Conservation (phyloP, 2,329 filamentous ascomycete genomes). For the Talaromyces sp. region DNA sequence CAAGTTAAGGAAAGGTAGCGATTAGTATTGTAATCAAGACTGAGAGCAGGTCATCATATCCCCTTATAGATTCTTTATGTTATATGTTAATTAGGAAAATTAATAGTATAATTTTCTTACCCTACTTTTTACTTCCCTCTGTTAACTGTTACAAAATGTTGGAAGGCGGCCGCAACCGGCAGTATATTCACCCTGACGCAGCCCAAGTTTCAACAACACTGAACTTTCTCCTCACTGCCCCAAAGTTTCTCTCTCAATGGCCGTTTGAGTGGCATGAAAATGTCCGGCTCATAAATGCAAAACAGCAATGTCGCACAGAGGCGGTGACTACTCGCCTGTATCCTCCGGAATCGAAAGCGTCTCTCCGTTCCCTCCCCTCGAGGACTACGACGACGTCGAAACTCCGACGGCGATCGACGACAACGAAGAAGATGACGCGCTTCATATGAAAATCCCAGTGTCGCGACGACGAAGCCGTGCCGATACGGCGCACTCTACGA, state of each 20-base stretch:
- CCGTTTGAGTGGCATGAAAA: neutral
- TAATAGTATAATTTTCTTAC: no score
- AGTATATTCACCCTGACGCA: neutral
- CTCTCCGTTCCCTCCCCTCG: constrained; percentile 9
- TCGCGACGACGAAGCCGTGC: constrained; percentile 3
- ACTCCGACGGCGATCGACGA: neutral
- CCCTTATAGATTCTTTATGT: no score
- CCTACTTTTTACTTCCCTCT: no score
- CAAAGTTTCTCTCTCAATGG: neutral
- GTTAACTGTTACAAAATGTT: neutral
- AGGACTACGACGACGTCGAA: constrained; percentile 4
- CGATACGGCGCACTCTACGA: constrained; percentile 2
- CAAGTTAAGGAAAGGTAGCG: no score
- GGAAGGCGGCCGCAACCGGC: neutral
- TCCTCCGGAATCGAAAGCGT: constrained; percentile 11
- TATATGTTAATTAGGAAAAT: no score
- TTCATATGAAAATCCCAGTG: constrained; percentile 5
- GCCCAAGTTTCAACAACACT: neutral
- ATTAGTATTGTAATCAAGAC: no score
- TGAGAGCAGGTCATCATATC: no score
- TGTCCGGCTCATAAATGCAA: neutral
- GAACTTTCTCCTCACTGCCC: neutral
- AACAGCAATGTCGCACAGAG: constrained; percentile 5
- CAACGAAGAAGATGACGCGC: constrained; percentile 7
- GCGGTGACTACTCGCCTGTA: constrained; percentile 7